These are phyloP conservation scores for Termitomyces sp. DNA, from an alignment of 768 basidiomycete genomes.

Conservation along the genomic window DNA sequence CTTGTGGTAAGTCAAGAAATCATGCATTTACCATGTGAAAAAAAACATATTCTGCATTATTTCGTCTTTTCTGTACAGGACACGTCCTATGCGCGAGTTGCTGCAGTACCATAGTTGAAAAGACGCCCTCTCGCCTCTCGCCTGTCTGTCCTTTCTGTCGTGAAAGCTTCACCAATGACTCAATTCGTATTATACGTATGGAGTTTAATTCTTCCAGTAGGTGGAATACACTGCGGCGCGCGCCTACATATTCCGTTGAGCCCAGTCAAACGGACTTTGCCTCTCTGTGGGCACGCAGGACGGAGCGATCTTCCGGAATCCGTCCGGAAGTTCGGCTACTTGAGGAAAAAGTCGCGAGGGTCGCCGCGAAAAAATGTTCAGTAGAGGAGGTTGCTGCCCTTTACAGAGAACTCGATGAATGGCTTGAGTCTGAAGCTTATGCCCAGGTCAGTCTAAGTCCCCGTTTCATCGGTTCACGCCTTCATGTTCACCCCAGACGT, in stretches of 20 bases:
- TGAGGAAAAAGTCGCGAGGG: slow-evolving; percentile 73
- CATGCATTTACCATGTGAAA: slow-evolving; percentile 13
- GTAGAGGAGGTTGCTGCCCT: slow-evolving; percentile 79
- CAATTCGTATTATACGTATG: slow-evolving; percentile 72
- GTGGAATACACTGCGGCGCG: slow-evolving; percentile 61
- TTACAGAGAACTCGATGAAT: slow-evolving; percentile 75
- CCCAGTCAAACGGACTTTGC: slow-evolving; percentile 39
- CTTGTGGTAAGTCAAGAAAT: slow-evolving; percentile 57
- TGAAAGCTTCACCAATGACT: slow-evolving; percentile 61
- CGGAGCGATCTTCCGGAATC: slow-evolving; percentile 38
- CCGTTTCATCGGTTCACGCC: slow-evolving; percentile 1
- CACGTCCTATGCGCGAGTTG: slow-evolving; percentile 77
- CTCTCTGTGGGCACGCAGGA: slow-evolving; percentile 37
- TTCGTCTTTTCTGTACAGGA: slow-evolving; percentile 37
- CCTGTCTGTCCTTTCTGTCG: slow-evolving; percentile 85
- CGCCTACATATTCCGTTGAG: slow-evolving; percentile 35
- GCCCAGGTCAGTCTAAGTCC: slow-evolving; percentile 50
- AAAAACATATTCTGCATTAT: slow-evolving; percentile 21
- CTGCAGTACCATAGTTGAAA: slow-evolving; percentile 78
- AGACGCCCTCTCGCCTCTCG: slow-evolving; percentile 62
- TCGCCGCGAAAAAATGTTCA: slow-evolving; percentile 82
- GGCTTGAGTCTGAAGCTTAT: slow-evolving; percentile 58
- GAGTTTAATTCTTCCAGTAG: slow-evolving; percentile 62
- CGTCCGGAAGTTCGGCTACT: slow-evolving; percentile 57
- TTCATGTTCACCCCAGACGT: slow-evolving; percentile 25